phyloP scores from a whole-genome alignment of 306 rosid species.

The barrel medic (Medicago truncatula) region DNA sequence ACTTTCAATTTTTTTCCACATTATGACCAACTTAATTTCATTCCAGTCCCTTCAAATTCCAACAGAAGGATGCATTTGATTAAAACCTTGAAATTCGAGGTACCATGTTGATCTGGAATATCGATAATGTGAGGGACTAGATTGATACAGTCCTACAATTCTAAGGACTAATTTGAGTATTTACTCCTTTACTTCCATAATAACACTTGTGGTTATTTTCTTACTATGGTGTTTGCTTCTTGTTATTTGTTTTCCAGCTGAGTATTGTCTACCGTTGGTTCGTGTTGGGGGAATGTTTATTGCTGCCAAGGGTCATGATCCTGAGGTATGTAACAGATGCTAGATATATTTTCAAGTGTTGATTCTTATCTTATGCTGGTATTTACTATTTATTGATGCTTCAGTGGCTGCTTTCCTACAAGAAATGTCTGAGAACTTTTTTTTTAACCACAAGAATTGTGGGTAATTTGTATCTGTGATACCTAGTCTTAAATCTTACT shows the following conservation, averaged over 20 bases:
- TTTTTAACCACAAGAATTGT: conserved; percentile 13
- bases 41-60: neutral
- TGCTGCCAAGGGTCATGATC: conserved; percentile 90
- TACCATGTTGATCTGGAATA: neutral
- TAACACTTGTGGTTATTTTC: conserved; percentile 14
- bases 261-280: conserved; percentile 92
- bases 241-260: conserved; percentile 64
- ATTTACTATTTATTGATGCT: neutral
- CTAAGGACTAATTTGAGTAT: neutral
- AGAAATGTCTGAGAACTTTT: neutral
- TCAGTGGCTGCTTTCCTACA: neutral
- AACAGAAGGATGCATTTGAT: neutral
- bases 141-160: neutral
- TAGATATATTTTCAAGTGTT: conserved; percentile 19
- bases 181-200: neutral
- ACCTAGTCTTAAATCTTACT: neutral
- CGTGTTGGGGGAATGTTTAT: conserved; percentile 87
- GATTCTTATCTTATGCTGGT: conserved; percentile 9
- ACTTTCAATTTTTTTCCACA: neutral
- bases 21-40: neutral
- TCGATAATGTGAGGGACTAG: neutral
- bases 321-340: conserved; percentile 58
- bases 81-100: neutral
- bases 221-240: conserved; percentile 30
- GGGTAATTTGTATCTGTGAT: conserved; percentile 22